Evolutionary conservation across 2,329 filamentous ascomycete species (phyloP), one percentile per base, ranked within the genome.

Genomic region (Pyrenophora seminiperda): DNA sequence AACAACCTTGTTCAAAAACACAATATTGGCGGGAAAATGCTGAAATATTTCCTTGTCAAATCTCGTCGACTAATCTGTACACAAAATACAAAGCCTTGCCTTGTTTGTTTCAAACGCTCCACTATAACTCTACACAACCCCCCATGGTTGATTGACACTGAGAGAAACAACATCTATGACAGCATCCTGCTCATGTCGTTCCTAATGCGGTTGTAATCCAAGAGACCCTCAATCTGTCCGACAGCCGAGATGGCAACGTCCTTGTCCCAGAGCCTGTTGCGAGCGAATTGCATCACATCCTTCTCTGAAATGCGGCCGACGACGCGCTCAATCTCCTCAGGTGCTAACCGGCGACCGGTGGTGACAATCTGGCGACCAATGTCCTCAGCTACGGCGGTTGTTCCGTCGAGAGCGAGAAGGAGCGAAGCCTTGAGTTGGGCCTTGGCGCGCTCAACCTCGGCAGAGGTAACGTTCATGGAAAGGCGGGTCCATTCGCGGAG

Each of bases 301-400:
- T 95, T 95, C 78, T 92, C 91, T 61, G 91, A 91, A 73, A 99
- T 93, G 66, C 80, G 82, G 71, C 92, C 88, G 66, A 99, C 91
- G 63, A 88, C 85, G 68, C 90, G 86, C 85, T 99, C 94, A 61
- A 99, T 93, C 83, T 99, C 94, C 75, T 89, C 88, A 53, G 94
- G 90, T 73, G 81, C 86, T 85, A 95, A 88, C 62, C 93, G 88
- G 70, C 92, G 89, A 73, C 94, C 94, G 51, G 94, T 97, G 71
- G 92, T 97, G 80, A 99, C 87, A 78, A 99, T 91, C 81, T 99
- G 94, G 77, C 94, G 90, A 72, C 94, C 94, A 76, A 99, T 96
- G 75, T 99, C 94, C 83, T 99, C 94, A 55, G 94, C 94, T 47
- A 97, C 88, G 67, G 94, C 91, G 40, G 94, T 97, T 72, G 94